phyloP scores from a whole-genome alignment of 2,329 filamentous ascomycete species.

The Aspergillus sp. region DNA sequence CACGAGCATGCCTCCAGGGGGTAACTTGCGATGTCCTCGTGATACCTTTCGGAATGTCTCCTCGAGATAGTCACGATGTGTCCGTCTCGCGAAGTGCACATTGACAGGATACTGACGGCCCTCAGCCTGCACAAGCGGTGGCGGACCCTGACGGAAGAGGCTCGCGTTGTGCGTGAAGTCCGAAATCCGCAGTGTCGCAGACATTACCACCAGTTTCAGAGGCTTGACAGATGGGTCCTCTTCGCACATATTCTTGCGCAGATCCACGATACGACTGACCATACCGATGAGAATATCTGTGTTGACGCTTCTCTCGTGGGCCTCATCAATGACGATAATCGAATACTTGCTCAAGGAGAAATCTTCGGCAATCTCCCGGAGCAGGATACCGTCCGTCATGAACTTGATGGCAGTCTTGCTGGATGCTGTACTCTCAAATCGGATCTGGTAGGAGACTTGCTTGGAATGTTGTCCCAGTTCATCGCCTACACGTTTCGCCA shows the following conservation, averaged over 20 bases:
- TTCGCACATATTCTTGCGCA: constrained; percentile 64
- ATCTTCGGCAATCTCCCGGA: constrained; percentile 85
- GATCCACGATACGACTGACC: constrained; percentile 82
- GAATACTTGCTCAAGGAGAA: constrained; percentile 85
- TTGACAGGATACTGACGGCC: constrained; percentile 88
- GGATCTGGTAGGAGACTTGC: constrained; percentile 83
- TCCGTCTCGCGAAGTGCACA: constrained; percentile 76
- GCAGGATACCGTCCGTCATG: constrained; percentile 95
- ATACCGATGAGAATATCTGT: constrained; percentile 98
- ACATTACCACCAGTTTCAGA: constrained; percentile 95
- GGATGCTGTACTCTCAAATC: constrained; percentile 78
- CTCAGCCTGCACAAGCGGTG: constrained; percentile 80
- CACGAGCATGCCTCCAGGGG: constrained; percentile 81
- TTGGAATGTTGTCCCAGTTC: constrained; percentile 73
- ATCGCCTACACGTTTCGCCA: constrained; percentile 83
- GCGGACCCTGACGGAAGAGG: constrained; percentile 64
- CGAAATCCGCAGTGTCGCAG: constrained; percentile 81
- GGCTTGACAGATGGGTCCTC: constrained; percentile 66
- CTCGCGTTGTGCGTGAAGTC: constrained; percentile 79
- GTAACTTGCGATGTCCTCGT: constrained; percentile 80
- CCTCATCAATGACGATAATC: constrained; percentile 89
- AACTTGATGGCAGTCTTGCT: constrained; percentile 88
- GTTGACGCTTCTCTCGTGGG: constrained; percentile 93
- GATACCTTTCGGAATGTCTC: constrained; percentile 83
- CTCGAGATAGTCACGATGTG: constrained; percentile 78